A percentile compares a stretch with the other conserved stretches of the same genome.
phyloP scores from a whole-genome alignment of 2,329 filamentous ascomycete genomes.

The Phyllachora maydis region DNA sequence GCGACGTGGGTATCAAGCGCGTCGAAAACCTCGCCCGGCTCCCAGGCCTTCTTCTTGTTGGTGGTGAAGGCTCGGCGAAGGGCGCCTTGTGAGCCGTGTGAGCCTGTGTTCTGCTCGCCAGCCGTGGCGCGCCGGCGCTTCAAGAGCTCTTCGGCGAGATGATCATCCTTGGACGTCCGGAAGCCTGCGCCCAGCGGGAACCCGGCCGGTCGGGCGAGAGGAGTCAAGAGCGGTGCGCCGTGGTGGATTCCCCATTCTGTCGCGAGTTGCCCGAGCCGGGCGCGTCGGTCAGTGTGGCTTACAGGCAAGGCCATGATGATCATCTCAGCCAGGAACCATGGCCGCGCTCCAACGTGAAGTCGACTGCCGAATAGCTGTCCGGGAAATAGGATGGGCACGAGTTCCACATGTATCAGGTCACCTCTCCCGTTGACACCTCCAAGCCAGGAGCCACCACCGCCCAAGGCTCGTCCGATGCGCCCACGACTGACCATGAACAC shows the following conservation, averaged over 20 bases:
- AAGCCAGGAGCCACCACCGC: too few species aligned
- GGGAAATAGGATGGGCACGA: too few species aligned
- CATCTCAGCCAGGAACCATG: too few species aligned
- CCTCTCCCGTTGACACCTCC: too few species aligned
- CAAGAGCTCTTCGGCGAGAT: constrained; percentile 30
- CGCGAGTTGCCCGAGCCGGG: constrained; percentile 26
- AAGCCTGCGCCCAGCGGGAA: constrained; percentile 17
- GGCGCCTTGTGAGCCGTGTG: constrained; percentile 9
- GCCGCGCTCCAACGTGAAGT: too few species aligned
- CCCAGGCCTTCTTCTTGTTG: constrained; percentile 26
- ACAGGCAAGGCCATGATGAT: constrained; percentile 5
- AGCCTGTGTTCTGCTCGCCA: constrained; percentile 10
- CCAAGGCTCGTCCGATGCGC: too few species aligned
- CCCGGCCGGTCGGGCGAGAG: constrained; percentile 15
- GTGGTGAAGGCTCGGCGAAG: constrained; percentile 20
- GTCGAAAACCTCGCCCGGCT: constrained; percentile 29
- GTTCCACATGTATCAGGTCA: too few species aligned
- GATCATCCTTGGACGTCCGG: constrained; percentile 25
- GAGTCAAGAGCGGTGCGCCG: constrained; percentile 15
- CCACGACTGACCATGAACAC: too few species aligned
- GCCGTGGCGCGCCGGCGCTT: constrained; percentile 23
- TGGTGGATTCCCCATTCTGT: constrained; percentile 25
- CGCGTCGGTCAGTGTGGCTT: constrained; percentile 16
- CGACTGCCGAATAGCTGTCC: too few species aligned
- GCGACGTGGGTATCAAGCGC: constrained; percentile 26